phyloP scores from a whole-genome alignment of 2,329 filamentous ascomycete species.

The Claviceps pazoutovae region DNA sequence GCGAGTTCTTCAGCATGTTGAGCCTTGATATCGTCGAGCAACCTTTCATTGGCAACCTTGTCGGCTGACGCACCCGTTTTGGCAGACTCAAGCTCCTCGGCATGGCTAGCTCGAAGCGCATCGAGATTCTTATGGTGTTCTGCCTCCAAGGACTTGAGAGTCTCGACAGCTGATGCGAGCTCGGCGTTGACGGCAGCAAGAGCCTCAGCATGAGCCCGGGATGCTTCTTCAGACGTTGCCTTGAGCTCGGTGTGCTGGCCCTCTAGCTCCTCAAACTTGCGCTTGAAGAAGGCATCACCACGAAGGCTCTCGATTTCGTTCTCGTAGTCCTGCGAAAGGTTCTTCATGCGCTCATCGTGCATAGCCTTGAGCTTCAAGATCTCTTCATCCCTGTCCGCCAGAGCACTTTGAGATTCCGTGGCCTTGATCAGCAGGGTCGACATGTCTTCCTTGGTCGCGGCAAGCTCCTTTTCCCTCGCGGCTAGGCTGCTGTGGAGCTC shows the following conservation, averaged over 20 bases:
- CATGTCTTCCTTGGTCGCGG: slow-evolving; percentile 25
- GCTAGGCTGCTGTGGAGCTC: slow-evolving; percentile 26
- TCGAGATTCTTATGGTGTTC: slow-evolving; percentile 41
- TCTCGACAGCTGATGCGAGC: slow-evolving; percentile 28
- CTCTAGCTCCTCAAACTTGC: slow-evolving; percentile 48
- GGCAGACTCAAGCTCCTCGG: slow-evolving; percentile 42
- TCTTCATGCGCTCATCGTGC: slow-evolving; percentile 44
- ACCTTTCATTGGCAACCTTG: slow-evolving; percentile 31
- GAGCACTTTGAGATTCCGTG: slow-evolving; percentile 31
- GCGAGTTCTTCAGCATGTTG: slow-evolving; percentile 38
- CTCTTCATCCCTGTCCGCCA: slow-evolving; percentile 32
- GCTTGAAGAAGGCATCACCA: slow-evolving; percentile 50
- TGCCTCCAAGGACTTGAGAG: slow-evolving; percentile 35
- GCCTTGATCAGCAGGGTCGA: slow-evolving; percentile 34
- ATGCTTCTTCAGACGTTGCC: slow-evolving; percentile 20
- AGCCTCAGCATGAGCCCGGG: slow-evolving; percentile 26
- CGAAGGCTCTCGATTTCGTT: slow-evolving; percentile 50
- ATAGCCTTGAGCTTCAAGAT: slow-evolving; percentile 38
- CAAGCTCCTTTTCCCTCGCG: slow-evolving; percentile 32
- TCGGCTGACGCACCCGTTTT: slow-evolving; percentile 38
- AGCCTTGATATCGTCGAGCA: slow-evolving; percentile 41
- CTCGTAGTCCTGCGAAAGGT: slow-evolving; percentile 46
- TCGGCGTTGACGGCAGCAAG: slow-evolving; percentile 29
- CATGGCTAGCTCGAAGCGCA: slow-evolving; percentile 40
- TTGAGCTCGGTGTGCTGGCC: slow-evolving; percentile 38